Evolutionary conservation across 2,329 filamentous ascomycete genomes (phyloP).

Genomic region (Chalaropsis ovoidea): DNA sequence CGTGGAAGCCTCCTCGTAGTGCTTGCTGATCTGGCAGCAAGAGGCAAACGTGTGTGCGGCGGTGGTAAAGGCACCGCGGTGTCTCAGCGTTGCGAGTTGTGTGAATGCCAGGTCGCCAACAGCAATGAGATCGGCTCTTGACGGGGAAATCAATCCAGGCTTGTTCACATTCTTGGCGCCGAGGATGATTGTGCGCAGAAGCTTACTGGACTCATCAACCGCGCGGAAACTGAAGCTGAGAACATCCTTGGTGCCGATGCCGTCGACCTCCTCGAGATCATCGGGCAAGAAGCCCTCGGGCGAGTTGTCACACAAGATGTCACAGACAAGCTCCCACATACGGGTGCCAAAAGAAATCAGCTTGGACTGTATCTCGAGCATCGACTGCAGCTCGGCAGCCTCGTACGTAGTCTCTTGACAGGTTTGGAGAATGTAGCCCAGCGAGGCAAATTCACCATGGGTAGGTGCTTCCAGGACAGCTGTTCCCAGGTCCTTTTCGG

Average conservation of each 20-base stretch:
- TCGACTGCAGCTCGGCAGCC: constrained; percentile 16
- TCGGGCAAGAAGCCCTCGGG: constrained; percentile 79
- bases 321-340: constrained; percentile 68
- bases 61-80: constrained; percentile 86
- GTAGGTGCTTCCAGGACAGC: constrained; percentile 58
- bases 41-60: constrained; percentile 78
- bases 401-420: constrained; percentile 26
- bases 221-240: constrained; percentile 92
- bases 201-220: constrained; percentile 80
- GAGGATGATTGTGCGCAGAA: constrained; percentile 54
- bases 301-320: constrained; percentile 82
- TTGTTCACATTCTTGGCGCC: constrained; percentile 42
- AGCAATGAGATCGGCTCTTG: constrained; percentile 46
- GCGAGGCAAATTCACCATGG: constrained; percentile 58
- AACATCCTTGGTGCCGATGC: constrained; percentile 73
- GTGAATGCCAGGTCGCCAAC: constrained; percentile 69
- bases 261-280: constrained; percentile 60
- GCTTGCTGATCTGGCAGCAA: constrained; percentile 59
- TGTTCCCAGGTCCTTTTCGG: constrained; percentile 53
- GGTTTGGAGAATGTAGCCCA: constrained; percentile 35
- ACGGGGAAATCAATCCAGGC: constrained; percentile 39
- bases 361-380: constrained; percentile 23
- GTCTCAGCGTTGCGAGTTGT: constrained; percentile 71
- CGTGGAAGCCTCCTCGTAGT: constrained; percentile 33
- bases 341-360: constrained; percentile 47